Base-by-base conservation (phyloP, 192 early-diverging fungal genomes). In the Phlyctochytrium bullatum region DNA sequence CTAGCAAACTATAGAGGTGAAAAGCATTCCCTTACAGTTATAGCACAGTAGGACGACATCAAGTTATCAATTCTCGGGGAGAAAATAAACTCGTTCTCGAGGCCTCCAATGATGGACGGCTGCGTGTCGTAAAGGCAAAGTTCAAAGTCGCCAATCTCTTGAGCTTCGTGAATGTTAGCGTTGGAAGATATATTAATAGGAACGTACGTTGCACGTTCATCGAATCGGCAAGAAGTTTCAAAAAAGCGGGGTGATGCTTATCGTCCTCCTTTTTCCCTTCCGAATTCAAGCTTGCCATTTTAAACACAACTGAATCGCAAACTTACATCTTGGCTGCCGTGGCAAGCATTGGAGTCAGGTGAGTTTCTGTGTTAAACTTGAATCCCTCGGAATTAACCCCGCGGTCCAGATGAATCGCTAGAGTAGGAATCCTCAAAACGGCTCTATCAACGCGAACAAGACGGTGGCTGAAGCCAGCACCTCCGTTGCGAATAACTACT, bases 111-210 rank as follows among this genome's bases (percentile, higher is more conserved):
- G 20, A 85, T 76, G 17, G 95, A 88, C 59, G 88, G 84, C 62
- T 98, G 93, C 25, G 92, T 95, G 75, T 99, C 97, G 70, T 91
- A 99, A 40, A 99, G 83, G 75, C 94, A 96, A 30, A 99, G 84
- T 75, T 99, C 97, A 83, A 99, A 95, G 79, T 99, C 97, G 34
- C 86, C 75, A 63, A 99, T 94, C 67, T 93, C 80, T 0, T 77
- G 80, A 23, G 83, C 90, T 84, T 59, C 57, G 57, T 56, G 0
- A 57, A 14, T 68, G 10, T 25, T 70, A 16, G 20, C 40, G 36
- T n/a, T n/a, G n/a, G n/a, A n/a, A n/a, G n/a, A n/a, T n/a, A n/a
- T n/a, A n/a, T n/a, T n/a, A 36, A 16, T 1, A 73, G 67, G 23
- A 12, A 65, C 74, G 35, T 34, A 84, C 86, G 78, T 24, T 87